phyloP scores from a whole-genome alignment of 2,329 filamentous ascomycete species.

The Lojkania enalia region DNA sequence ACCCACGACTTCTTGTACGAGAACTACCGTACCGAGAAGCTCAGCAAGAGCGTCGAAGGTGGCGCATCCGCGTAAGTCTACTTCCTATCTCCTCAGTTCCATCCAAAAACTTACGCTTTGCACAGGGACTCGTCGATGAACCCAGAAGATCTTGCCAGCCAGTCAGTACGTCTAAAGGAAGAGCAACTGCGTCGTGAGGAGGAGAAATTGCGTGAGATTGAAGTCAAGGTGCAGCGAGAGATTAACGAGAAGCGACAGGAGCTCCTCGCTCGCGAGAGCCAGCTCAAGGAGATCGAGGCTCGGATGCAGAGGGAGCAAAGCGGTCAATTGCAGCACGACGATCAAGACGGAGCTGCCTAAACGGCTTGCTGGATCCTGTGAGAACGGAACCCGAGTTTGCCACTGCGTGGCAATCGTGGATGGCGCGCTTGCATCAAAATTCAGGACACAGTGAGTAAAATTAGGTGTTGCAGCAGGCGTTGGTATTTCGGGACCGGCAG shows the following conservation, averaged over 20 bases:
- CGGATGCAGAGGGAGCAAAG: constrained; percentile 89
- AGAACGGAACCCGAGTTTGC: constrained; percentile 11
- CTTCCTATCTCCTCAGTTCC: background rate
- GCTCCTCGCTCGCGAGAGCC: constrained; percentile 92
- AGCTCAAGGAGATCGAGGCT: constrained; percentile 97
- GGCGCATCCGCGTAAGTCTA: constrained; percentile 79
- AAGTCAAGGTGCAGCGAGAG: constrained; percentile 98
- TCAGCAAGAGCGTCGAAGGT: constrained; percentile 98
- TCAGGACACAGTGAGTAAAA: constrained; percentile 25
- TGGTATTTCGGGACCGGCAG: constrained; percentile 19
- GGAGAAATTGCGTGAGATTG: constrained; percentile 99
- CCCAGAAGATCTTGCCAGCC: constrained; percentile 93
- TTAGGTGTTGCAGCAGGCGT: constrained; percentile 37
- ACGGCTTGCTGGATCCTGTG: constrained; percentile 11
- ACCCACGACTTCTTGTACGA: constrained; percentile 99
- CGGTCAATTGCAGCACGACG: constrained; percentile 39
- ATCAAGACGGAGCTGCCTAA: constrained; percentile 36
- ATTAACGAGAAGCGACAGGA: constrained; percentile 99
- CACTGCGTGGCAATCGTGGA: constrained; percentile 20
- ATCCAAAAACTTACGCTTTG: constrained; percentile 25
- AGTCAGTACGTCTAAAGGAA: constrained; percentile 98
- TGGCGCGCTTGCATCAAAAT: constrained; percentile 34
- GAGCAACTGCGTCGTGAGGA: constrained; percentile 98
- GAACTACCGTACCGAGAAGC: constrained; percentile 99
- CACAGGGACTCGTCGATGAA: constrained; percentile 84